phyloP scores from a whole-genome alignment of 768 basidiomycete species.

The Cyclocybe cylindracea region DNA sequence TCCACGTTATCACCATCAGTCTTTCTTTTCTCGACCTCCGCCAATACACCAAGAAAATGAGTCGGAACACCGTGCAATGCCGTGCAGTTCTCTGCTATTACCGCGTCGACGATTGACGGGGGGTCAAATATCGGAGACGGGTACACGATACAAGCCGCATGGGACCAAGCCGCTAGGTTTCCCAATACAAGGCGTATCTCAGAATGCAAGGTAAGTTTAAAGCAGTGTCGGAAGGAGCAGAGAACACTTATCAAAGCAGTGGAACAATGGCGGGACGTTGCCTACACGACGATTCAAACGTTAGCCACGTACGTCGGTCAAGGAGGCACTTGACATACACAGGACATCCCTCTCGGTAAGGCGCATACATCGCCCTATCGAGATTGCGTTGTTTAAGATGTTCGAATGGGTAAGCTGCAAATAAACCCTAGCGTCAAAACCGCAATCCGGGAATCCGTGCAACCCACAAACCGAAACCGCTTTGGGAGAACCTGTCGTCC shows the following conservation, averaged over 20 bases:
- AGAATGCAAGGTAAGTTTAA: conserved; percentile 15
- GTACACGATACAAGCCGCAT: conserved; percentile 76
- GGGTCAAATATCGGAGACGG: conserved; percentile 68
- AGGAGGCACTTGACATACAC: conserved; percentile 39
- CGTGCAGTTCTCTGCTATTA: conserved; percentile 71
- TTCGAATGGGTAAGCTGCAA: conserved; percentile 74
- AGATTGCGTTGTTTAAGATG: conserved; percentile 75
- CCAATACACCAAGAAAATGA: conserved; percentile 75
- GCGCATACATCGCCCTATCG: conserved; percentile 71
- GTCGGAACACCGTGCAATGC: conserved; percentile 86
- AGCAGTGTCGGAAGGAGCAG: not conserved
- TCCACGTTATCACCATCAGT: conserved; percentile 47
- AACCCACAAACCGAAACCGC: conserved; percentile 68
- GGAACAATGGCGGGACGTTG: conserved; percentile 83
- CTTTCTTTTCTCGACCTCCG: conserved; percentile 61
- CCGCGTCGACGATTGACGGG: conserved; percentile 64
- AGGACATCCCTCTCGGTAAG: conserved; percentile 66
- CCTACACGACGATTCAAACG: conserved; percentile 39
- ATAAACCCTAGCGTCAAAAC: not conserved
- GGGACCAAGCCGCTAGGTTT: conserved; percentile 77
- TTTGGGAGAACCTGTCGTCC: conserved; percentile 81
- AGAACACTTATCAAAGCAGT: conserved; percentile 83
- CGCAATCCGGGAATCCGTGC: not conserved
- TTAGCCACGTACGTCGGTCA: not conserved
- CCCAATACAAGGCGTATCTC: conserved; percentile 73